A percentile compares a stretch with the other conserved stretches of the same genome.
These are phyloP conservation scores for Cladosporium sp. DNA, from an alignment of 2,329 filamentous ascomycete species.

Conservation along the genomic window DNA sequence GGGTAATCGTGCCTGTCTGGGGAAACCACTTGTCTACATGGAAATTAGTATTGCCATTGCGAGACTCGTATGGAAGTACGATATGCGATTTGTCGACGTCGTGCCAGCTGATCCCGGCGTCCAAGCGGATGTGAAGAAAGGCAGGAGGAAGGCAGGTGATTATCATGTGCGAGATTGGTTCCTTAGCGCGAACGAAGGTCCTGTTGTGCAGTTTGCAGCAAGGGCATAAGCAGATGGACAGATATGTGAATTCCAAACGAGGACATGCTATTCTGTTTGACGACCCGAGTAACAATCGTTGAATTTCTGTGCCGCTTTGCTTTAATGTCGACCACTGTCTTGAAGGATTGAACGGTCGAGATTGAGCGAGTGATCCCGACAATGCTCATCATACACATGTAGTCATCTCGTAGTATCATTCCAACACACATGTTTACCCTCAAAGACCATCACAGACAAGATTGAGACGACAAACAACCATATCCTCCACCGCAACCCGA, in stretches of 20 bases:
- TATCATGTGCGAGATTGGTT: constrained; percentile 74
- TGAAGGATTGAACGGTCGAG: not conserved
- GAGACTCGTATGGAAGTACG: constrained; percentile 31
- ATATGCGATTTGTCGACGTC: constrained; percentile 29
- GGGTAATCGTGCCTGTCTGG: constrained; percentile 71
- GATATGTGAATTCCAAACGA: not conserved
- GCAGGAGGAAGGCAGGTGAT: constrained; percentile 57
- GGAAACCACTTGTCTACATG: constrained; percentile 51
- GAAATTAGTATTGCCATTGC: constrained; percentile 32
- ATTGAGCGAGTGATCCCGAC: not conserved
- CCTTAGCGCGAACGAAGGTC: constrained; percentile 72
- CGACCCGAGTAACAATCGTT: not conserved
- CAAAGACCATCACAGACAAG: not conserved
- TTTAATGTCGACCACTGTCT: not conserved
- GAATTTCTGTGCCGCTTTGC: not conserved
- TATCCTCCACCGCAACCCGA: not conserved
- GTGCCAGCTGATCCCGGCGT: constrained; percentile 38
- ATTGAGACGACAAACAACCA: not conserved
- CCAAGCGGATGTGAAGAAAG: constrained; percentile 57
- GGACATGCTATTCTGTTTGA: not conserved
- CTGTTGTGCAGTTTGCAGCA: constrained; percentile 61
- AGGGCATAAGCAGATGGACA: not conserved
- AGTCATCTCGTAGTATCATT: not conserved
- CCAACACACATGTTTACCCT: not conserved
- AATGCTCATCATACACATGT: not conserved